Evolutionary conservation across 345 rosid species (phyloP).

Genomic region (Stellera chamaejasme): DNA sequence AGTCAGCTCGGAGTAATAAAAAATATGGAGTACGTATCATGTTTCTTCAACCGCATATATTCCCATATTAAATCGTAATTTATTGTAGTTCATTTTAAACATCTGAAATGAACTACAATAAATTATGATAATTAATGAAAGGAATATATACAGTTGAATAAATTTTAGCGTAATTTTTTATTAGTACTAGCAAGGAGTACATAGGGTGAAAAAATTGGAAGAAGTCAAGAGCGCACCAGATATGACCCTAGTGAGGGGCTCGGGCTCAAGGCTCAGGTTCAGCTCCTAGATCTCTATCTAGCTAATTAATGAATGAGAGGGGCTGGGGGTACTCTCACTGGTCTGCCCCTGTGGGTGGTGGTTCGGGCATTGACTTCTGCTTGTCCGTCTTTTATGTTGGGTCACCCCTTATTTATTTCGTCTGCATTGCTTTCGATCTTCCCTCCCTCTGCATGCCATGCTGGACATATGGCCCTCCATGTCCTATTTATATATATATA

Average conservation of each 20-base stretch:
- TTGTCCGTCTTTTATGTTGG: conserved; percentile 10
- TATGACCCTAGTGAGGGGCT: conserved; percentile 27
- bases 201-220: conserved; percentile 5
- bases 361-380: conserved; percentile 98
- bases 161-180: neutral
- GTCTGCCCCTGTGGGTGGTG: conserved; percentile 38
- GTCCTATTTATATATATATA: too few relatives aligned
- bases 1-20: conserved; percentile 19
- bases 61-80: too few relatives aligned
- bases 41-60: too few relatives aligned
- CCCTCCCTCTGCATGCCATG: too few relatives aligned
- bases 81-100: too few relatives aligned
- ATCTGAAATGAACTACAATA: too few relatives aligned
- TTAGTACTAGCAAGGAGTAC: neutral
- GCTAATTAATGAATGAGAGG: neutral
- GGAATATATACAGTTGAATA: too few relatives aligned
- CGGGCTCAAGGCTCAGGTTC: too few relatives aligned
- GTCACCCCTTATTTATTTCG: conserved; percentile 14
- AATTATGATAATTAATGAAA: too few relatives aligned
- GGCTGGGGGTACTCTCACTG: conserved; percentile 13
- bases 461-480: too few relatives aligned
- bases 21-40: too few relatives aligned
- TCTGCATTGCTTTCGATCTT: neutral
- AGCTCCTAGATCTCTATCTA: too few relatives aligned
- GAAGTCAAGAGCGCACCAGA: conserved; percentile 98